Conservation (phyloP, 306 rosid species). For the Trifolium repens region DNA sequence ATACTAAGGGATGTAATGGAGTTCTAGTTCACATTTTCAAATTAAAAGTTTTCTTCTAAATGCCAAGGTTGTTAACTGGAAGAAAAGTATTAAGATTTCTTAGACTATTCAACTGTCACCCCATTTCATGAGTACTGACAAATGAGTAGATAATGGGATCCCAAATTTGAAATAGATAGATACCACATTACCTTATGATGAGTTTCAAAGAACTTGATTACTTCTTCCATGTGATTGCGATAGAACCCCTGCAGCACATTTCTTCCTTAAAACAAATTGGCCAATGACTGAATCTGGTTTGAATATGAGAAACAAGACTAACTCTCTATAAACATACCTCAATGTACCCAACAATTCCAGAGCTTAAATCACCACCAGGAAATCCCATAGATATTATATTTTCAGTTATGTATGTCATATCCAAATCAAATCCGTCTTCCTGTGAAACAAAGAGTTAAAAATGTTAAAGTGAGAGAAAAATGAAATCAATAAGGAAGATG, state of each 20-base stretch:
- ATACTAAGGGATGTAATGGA: neutral
- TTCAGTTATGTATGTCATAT: constrained; percentile 87
- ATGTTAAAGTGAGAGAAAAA: constrained; percentile 20
- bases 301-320: constrained; percentile 40
- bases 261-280: constrained; percentile 43
- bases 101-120: constrained; percentile 6
- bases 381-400: constrained; percentile 94
- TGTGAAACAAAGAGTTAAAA: constrained; percentile 47
- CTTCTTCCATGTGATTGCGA: constrained; percentile 98
- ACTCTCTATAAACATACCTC: constrained; percentile 59
- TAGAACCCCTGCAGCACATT: constrained; percentile 80
- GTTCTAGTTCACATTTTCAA: constrained; percentile 33
- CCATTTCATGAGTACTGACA: neutral
- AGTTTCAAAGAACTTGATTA: constrained; percentile 79
- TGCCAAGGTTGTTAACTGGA: constrained; percentile 10
- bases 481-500: constrained; percentile 9
- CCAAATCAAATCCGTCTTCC: constrained; percentile 95
- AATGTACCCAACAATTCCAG: constrained; percentile 84
- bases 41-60: constrained; percentile 29
- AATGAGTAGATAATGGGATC: constrained; percentile 24
- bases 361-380: constrained; percentile 91
- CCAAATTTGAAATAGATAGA: constrained; percentile 18
- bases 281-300: constrained; percentile 31
- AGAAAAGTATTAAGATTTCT: constrained; percentile 24
- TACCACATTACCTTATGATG: constrained; percentile 73